Conservation (phyloP, 345 rosid species). For the Clausena lansium region DNA sequence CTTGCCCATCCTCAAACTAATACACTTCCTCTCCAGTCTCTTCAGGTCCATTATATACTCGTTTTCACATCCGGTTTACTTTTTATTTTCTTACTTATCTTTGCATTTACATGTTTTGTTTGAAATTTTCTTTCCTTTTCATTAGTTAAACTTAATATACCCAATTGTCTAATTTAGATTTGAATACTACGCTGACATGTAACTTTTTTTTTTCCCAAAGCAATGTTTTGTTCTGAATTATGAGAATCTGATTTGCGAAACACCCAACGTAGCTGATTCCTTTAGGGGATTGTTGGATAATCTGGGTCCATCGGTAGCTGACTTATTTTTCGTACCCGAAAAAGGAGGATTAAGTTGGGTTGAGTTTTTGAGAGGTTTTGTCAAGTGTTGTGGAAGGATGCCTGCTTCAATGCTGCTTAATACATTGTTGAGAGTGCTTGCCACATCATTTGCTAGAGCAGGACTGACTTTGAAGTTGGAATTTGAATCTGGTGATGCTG, state of each 20-base stretch:
- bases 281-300: conserved; percentile 49
- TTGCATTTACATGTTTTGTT: background rate
- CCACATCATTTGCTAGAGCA: conserved; percentile 29
- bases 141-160: background rate
- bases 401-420: conserved; percentile 48
- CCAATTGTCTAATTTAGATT: background rate
- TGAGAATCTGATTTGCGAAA: conserved; percentile 39
- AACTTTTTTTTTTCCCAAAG: conserved; percentile 36
- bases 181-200: background rate
- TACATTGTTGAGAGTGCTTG: conserved; percentile 54
- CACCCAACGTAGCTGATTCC: conserved; percentile 35
- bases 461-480: conserved; percentile 55
- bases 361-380: conserved; percentile 71
- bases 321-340: conserved; percentile 49
- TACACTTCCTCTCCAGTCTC: conserved; percentile 44
- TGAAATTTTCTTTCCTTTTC: background rate
- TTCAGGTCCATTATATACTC: conserved; percentile 44
- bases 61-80: background rate
- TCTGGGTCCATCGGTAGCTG: conserved; percentile 66
- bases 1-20: conserved; percentile 60
- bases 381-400: conserved; percentile 81
- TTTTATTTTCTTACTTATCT: background rate
- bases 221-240: conserved; percentile 53
- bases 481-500: conserved; percentile 60
- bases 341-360: conserved; percentile 65